phyloP scores from a whole-genome alignment of 2,329 filamentous ascomycete genomes.

The Tolypocladium endophyticum region DNA sequence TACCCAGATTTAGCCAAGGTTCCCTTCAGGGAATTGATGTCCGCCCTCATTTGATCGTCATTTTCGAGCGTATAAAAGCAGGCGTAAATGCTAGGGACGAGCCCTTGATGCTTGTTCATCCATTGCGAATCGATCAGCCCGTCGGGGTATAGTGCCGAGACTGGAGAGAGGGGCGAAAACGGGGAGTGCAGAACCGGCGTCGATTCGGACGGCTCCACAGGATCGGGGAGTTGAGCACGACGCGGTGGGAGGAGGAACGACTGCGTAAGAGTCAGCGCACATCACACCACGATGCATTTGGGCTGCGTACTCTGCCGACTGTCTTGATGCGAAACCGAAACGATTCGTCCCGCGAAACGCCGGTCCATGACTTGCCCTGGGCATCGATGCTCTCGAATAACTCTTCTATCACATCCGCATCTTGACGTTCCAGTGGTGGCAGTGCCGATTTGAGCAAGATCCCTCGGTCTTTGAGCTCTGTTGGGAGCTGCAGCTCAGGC shows the following conservation, averaged over 20 bases:
- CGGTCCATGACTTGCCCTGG: slow-evolving; percentile 56
- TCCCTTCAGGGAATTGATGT: slow-evolving; percentile 69
- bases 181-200: slow-evolving; percentile 70
- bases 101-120: slow-evolving; percentile 79
- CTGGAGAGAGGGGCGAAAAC: slow-evolving; percentile 78
- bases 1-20: slow-evolving; percentile 60
- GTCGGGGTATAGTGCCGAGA: slow-evolving; percentile 77
- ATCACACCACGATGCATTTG: not conserved
- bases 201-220: slow-evolving; percentile 35
- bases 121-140: slow-evolving; percentile 74
- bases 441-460: slow-evolving; percentile 61
- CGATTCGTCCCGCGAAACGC: slow-evolving; percentile 38
- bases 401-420: slow-evolving; percentile 53
- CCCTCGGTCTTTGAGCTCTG: slow-evolving; percentile 45
- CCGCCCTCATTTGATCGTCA: slow-evolving; percentile 79
- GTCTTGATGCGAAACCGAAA: slow-evolving; percentile 60
- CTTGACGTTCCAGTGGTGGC: slow-evolving; percentile 52
- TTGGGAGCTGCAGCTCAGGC: slow-evolving; percentile 31
- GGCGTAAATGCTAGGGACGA: slow-evolving; percentile 70
- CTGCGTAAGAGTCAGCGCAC: slow-evolving; percentile 25
- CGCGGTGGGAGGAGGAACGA: slow-evolving; percentile 47
- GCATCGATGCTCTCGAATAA: slow-evolving; percentile 59
- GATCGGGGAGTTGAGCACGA: slow-evolving; percentile 41
- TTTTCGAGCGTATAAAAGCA: slow-evolving; percentile 72
- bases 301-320: slow-evolving; percentile 61